Percentiles rank a stretch among this genome's conserved stretches.
phyloP scores from a whole-genome alignment of 192 early-diverging fungal species.

The Coemansia sp. region DNA sequence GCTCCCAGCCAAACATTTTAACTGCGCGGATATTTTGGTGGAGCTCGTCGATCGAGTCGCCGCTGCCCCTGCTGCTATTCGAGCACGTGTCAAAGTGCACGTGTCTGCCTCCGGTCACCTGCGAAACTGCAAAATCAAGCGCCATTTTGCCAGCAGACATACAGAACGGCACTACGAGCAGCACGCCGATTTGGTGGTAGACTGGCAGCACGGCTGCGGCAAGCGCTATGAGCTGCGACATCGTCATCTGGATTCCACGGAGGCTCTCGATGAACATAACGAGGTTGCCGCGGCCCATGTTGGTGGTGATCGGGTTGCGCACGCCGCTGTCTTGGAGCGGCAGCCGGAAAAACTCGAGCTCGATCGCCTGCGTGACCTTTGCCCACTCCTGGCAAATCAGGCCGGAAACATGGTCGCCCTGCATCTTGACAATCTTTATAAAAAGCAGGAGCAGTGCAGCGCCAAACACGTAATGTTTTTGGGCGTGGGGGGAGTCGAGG shows the following conservation, averaged over 20 bases:
- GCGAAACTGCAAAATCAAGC: background rate
- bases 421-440: slow-evolving; percentile 1
- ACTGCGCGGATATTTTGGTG: slow-evolving; percentile 15
- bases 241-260: background rate
- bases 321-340: slow-evolving; percentile 13
- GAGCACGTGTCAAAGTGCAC: background rate
- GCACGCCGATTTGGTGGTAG: slow-evolving; percentile 20
- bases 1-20: slow-evolving; percentile 44
- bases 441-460: background rate
- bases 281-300: background rate
- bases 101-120: slow-evolving; percentile 3
- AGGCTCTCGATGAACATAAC: background rate
- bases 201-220: slow-evolving; percentile 1
- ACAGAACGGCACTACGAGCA: slow-evolving; percentile 13
- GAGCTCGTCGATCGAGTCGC: slow-evolving; percentile 12
- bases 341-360: slow-evolving; percentile 26
- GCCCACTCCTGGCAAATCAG: background rate
- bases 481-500: slow-evolving; percentile 12
- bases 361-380: slow-evolving; percentile 10
- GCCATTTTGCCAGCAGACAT: background rate
- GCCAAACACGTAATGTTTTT: slow-evolving; percentile 16
- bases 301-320: background rate
- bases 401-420: background rate
- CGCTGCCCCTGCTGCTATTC: background rate
- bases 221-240: background rate